Conservation (phyloP, 345 rosid genomes). For the Salix koriyanagi region DNA sequence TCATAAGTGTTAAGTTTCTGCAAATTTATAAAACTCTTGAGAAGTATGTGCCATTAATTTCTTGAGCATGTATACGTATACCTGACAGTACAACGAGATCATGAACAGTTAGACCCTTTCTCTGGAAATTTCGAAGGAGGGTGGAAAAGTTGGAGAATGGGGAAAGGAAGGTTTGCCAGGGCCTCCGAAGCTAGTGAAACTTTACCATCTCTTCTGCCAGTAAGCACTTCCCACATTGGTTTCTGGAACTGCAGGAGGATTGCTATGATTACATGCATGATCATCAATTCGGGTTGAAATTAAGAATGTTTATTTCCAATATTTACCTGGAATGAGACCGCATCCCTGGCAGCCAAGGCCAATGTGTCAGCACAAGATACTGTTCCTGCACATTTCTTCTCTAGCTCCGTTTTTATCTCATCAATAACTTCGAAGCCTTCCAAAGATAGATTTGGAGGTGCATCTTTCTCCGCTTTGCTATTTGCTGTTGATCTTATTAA, state of each 20-base stretch:
- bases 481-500: not conserved
- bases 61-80: too few species aligned
- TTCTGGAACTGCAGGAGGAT: slow-evolving; percentile 26
- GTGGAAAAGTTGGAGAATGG: slow-evolving; percentile 41
- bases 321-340: slow-evolving; percentile 21
- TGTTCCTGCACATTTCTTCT: slow-evolving; percentile 43
- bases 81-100: slow-evolving; percentile 67
- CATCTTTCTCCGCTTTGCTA: not conserved
- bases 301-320: too few species aligned
- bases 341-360: slow-evolving; percentile 46
- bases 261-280: too few species aligned
- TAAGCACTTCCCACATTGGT: slow-evolving; percentile 51
- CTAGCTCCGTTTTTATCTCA: slow-evolving; percentile 45
- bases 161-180: slow-evolving; percentile 37
- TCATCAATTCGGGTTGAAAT: too few species aligned
- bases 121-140: slow-evolving; percentile 26
- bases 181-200: slow-evolving; percentile 37
- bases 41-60: too few species aligned
- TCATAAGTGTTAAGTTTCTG: too few species aligned
- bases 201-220: slow-evolving; percentile 61
- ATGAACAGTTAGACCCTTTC: slow-evolving; percentile 39
- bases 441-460: not conserved
- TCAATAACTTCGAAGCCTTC: slow-evolving; percentile 44
- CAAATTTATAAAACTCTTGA: too few species aligned
- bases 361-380: slow-evolving; percentile 59